These are phyloP conservation scores for Geranium rotundifolium DNA, from an alignment of 345 rosid species.

Conservation along the genomic window DNA sequence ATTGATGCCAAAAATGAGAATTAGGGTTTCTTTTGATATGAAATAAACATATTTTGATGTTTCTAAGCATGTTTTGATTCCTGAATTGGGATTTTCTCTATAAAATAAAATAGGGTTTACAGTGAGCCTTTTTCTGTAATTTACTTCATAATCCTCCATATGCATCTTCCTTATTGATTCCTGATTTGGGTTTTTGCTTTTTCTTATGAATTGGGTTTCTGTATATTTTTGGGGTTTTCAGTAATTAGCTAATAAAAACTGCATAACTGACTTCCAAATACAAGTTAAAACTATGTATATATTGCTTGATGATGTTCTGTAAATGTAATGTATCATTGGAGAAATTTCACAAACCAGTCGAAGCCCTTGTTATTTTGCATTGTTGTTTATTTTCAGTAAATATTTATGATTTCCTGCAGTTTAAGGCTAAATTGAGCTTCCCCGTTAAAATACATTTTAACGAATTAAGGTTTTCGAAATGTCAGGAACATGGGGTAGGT, in stretches of 20 bases:
- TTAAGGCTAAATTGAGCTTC: too few species aligned
- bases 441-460: neutral
- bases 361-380: neutral
- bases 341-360: too few species aligned
- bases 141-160: neutral
- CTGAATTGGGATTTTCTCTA: neutral
- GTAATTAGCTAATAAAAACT: too few species aligned
- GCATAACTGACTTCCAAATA: too few species aligned
- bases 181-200: neutral
- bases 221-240: neutral
- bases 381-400: too few species aligned
- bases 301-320: too few species aligned
- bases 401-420: too few species aligned
- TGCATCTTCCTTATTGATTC: neutral
- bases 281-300: too few species aligned
- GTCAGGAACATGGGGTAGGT: conserved; percentile 12
- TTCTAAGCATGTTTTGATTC: neutral
- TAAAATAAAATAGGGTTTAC: too few species aligned
- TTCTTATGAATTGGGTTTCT: neutral
- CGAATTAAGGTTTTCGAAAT: conserved; percentile 2
- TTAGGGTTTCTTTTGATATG: too few species aligned
- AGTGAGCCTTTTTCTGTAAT: neutral
- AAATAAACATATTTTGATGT: neutral
- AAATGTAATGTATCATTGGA: too few species aligned
- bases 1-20: neutral